Evolutionary conservation across 306 rosid species (phyloP).

Genomic region (Sindora glabra): DNA sequence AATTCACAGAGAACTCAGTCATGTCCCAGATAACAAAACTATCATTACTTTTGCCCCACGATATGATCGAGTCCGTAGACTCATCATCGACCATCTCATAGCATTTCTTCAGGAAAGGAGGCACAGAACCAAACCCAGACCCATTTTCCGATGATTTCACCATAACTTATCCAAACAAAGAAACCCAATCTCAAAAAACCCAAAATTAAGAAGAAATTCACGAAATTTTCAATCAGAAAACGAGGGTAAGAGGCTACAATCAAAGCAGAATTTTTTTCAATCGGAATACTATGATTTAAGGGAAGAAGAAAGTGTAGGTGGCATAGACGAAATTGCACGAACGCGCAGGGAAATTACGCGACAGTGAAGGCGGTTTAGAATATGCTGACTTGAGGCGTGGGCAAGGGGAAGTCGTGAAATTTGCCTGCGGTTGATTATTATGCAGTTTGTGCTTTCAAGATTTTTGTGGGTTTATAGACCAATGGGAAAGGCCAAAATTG

Average conservation of each 20-base stretch:
- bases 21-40: conserved; percentile 52
- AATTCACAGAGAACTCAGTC: conserved; percentile 49
- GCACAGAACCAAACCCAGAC: conserved; percentile 21
- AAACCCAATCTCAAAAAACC: background rate
- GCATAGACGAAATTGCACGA: no score
- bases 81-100: conserved; percentile 69
- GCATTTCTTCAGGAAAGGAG: conserved; percentile 71
- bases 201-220: background rate
- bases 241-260: background rate
- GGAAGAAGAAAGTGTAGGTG: no score
- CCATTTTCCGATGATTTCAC: conserved; percentile 43
- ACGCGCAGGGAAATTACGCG: no score
- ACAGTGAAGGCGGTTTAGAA: no score
- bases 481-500: no score
- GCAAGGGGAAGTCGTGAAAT: no score
- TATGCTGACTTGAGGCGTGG: no score
- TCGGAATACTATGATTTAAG: no score
- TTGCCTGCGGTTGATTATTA: no score
- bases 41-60: conserved; percentile 36
- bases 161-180: conserved; percentile 19
- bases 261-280: no score
- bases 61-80: conserved; percentile 45
- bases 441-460: no score
- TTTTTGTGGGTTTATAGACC: no score
- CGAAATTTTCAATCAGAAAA: background rate